phyloP scores from a whole-genome alignment of 768 basidiomycete genomes.

The Trametopsis cervina region DNA sequence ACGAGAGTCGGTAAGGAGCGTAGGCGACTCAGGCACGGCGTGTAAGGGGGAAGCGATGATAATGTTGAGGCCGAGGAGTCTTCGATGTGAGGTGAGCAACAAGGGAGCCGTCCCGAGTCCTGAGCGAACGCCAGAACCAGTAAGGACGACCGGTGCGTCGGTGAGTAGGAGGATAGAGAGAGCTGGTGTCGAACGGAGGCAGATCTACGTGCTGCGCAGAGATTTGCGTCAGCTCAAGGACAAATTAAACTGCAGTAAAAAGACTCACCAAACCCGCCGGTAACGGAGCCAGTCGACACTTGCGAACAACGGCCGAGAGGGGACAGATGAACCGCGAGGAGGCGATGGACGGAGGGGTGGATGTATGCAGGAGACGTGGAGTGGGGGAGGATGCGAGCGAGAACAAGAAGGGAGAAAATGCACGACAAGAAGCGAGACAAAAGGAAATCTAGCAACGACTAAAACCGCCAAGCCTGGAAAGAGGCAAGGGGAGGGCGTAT shows the following conservation, averaged over 20 bases:
- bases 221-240: no score
- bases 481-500: neutral
- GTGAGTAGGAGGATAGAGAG: no score
- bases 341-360: neutral
- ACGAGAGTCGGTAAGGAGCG: neutral
- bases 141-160: no score
- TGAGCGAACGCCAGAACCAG: neutral
- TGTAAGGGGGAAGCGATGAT: neutral
- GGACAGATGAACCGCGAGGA: neutral
- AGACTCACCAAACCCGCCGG: neutral
- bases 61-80: neutral
- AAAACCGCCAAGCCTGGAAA: neutral
- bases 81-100: neutral
- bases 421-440: neutral
- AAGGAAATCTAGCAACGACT: conserved; percentile 7
- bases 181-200: no score
- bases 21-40: neutral
- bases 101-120: neutral
- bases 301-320: neutral
- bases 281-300: neutral
- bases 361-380: neutral
- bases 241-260: neutral
- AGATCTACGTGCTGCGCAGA: no score
- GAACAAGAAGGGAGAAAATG: neutral
- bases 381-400: neutral